Conservation (phyloP, 768 basidiomycete genomes). For the Lentinula sp. region DNA sequence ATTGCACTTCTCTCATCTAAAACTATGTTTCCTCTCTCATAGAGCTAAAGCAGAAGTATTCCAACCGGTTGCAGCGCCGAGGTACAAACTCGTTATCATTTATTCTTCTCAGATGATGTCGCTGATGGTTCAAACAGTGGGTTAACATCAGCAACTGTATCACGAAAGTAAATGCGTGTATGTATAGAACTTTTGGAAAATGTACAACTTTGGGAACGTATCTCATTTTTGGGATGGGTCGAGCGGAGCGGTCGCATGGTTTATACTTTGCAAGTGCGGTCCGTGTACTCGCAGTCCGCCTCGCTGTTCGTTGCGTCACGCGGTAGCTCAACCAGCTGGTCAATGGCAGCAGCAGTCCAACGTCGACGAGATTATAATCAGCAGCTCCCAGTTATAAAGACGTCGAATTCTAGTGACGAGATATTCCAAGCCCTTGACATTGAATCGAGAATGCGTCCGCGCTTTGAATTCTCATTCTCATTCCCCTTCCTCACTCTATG, state of each 20-base stretch:
- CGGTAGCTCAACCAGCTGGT: neutral
- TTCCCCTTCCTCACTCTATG: neutral
- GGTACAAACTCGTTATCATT: conserved; percentile 35
- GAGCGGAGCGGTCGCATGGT: neutral
- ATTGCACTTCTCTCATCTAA: neutral
- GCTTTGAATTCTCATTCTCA: neutral
- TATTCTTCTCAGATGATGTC: conserved; percentile 11
- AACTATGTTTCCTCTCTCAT: neutral
- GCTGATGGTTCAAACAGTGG: conserved; percentile 29
- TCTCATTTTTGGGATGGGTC: too few species aligned
- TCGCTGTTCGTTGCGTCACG: neutral
- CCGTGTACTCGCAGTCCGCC: neutral
- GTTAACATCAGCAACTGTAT: conserved; percentile 56
- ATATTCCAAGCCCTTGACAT: too few species aligned
- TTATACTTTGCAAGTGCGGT: neutral
- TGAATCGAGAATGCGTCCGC: neutral
- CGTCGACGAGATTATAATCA: neutral
- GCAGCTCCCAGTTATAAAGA: neutral
- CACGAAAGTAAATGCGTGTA: conserved; percentile 27
- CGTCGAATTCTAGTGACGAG: neutral
- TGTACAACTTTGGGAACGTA: too few species aligned
- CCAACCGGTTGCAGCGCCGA: conserved; percentile 79
- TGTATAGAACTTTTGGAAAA: neutral
- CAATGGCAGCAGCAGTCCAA: neutral
- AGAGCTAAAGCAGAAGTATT: conserved; percentile 86